These are phyloP conservation scores for Podospora didyma DNA, from an alignment of 495 filamentous ascomycete species.

Conservation along the genomic window DNA sequence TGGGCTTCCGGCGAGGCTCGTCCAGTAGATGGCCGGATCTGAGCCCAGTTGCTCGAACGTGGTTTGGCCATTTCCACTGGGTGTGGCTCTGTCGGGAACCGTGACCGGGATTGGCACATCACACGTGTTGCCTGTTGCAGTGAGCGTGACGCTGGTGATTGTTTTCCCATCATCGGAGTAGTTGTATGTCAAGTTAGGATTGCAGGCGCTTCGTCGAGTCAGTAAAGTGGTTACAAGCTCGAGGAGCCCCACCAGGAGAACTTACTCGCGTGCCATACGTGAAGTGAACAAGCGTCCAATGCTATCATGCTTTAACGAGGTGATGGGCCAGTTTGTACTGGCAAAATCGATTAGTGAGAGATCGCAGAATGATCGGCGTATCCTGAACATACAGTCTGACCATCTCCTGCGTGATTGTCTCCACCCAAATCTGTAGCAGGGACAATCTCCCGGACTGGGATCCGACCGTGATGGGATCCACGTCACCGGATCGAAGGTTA, in stretches of 20 bases:
- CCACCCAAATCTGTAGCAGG: conserved; percentile 60
- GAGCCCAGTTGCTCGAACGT: conserved; percentile 53
- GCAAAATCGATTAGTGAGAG: background rate
- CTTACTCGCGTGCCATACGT: conserved; percentile 50
- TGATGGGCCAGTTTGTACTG: conserved; percentile 52
- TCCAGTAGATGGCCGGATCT: conserved; percentile 60
- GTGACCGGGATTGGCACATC: conserved; percentile 52
- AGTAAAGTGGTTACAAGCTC: background rate
- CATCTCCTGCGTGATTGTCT: conserved; percentile 54
- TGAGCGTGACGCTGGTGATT: conserved; percentile 51
- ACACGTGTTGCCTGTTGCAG: conserved; percentile 50
- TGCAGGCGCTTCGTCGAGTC: conserved; percentile 33
- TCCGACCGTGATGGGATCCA: conserved; percentile 47
- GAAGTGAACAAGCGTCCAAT: conserved; percentile 49
- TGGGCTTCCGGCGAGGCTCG: conserved; percentile 47
- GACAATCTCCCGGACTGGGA: conserved; percentile 45
- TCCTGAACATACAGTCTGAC: conserved; percentile 34
- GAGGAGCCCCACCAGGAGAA: background rate
- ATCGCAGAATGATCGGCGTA: background rate
- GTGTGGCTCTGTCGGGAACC: conserved; percentile 41
- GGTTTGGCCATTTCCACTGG: conserved; percentile 36
- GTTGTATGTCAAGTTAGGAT: conserved; percentile 46
- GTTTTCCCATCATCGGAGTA: conserved; percentile 30
- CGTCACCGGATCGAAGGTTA: conserved; percentile 52
- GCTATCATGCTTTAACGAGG: conserved; percentile 53